Evolutionary conservation across 106 monocot genomes (phyloP), one percentile per base, ranked within the genome.

Genomic region (Dendrobium huoshanense): DNA sequence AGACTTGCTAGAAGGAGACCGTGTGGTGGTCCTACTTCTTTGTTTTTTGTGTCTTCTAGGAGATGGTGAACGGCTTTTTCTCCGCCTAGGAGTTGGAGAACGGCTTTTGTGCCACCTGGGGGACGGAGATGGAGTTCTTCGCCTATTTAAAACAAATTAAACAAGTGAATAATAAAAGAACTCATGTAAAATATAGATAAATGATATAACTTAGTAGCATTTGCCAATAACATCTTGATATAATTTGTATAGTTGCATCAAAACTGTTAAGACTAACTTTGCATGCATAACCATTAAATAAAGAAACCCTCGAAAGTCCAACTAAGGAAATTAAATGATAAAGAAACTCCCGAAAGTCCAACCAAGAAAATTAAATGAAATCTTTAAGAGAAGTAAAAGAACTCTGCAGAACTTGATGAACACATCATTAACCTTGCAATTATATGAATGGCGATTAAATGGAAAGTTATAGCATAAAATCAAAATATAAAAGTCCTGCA

Each of bases 61-160:
- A 42, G 83, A 83, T 55, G 83, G 83, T 78, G 83, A 83, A 5
- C 78, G 83, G 48, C 78, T 78, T 78, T 78, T 78, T 56, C 83
- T 68, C 78, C 83, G 55, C 67, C 89, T 88, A 58, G 92, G 88
- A 73, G 94, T 90, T 80, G 86, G 87, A 80, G 94, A 98, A 40
- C 87, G 91, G 54, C 89, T 96, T 81, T 87, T 87, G 61, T 78
- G 88, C 84, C 88, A 79, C 79, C 89, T 91, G 72, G 89, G 88
- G 11, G 91, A 88, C 45, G 85, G 84, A 75, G 96, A 91, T 40
- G 80, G 89, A 73, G 91, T 95, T 95, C 82, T 91, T 79, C 91
- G 87, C 89, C 98, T 98, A 79, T 20, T 73, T 45, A 79, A 80
- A 80, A 44, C 8, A 73, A 77, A 33, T 29, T 75, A 67, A 16